Evolutionary conservation across 176 grass and related monocot species (phyloP).

Genomic region (Rhynchospora pubera): DNA sequence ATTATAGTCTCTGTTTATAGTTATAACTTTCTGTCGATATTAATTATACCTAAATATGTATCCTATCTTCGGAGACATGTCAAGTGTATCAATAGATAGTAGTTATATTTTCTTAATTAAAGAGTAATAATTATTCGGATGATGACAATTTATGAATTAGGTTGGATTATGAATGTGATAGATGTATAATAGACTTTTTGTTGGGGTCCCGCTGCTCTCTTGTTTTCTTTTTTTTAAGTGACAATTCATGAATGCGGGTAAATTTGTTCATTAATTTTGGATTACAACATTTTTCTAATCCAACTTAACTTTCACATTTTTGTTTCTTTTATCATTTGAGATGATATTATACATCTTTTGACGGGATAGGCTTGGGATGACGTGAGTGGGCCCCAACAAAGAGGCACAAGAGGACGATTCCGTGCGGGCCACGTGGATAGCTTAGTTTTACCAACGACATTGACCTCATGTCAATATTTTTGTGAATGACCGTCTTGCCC

Average conservation of each 20-base stretch:
- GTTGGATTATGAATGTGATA: background rate
- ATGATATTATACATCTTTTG: background rate
- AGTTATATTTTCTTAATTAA: background rate
- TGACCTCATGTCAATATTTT: constrained; percentile 3
- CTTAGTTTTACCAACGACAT: background rate
- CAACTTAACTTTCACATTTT: too few species aligned
- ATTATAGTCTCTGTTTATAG: background rate
- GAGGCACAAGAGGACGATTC: background rate
- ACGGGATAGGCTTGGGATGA: background rate
- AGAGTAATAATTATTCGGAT: background rate
- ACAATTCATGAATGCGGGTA: too few species aligned
- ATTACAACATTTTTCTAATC: too few species aligned
- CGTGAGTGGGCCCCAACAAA: background rate
- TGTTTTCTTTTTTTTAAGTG: background rate
- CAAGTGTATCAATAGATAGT: background rate
- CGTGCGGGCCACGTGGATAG: background rate
- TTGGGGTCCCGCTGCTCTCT: background rate
- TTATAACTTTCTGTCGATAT: background rate
- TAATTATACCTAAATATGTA: too few species aligned
- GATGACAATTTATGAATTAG: background rate
- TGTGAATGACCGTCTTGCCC: background rate
- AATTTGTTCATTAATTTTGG: too few species aligned
- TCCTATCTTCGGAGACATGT: background rate
- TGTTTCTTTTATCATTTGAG: background rate
- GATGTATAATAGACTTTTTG: background rate